Conservation (phyloP, 495 filamentous ascomycete species). For the Penicillium cosmopolitanum region DNA sequence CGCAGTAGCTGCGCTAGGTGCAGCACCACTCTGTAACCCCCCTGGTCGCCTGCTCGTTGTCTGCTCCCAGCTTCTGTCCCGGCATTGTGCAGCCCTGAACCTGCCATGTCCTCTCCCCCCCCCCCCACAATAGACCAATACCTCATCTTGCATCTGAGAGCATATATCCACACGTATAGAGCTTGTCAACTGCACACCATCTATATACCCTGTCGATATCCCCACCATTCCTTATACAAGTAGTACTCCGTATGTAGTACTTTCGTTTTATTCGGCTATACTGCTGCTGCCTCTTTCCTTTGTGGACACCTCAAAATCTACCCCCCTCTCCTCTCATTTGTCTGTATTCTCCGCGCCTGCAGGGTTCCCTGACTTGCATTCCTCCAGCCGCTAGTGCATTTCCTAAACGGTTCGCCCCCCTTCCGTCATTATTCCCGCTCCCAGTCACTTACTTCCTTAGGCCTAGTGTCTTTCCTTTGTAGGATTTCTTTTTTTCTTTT, state of each 20-base stretch:
- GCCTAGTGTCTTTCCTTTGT: constrained; percentile 21
- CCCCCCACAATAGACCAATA: constrained; percentile 1
- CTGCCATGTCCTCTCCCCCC: background rate
- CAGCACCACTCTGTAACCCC: constrained; percentile 1
- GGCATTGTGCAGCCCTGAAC: constrained; percentile 20
- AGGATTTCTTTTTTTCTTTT: constrained; percentile 13
- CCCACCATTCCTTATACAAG: background rate
- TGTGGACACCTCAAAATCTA: background rate
- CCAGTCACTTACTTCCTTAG: constrained; percentile 14
- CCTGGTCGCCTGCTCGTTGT: background rate
- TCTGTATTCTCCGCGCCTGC: constrained; percentile 14
- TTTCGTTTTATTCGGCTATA: background rate
- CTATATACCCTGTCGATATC: background rate
- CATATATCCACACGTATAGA: background rate
- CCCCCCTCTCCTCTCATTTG: constrained; percentile 2
- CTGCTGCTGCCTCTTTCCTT: background rate
- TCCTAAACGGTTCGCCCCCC: constrained; percentile 28
- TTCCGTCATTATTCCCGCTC: constrained; percentile 40
- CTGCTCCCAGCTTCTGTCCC: constrained; percentile 12
- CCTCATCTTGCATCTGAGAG: background rate
- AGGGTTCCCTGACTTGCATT: constrained; percentile 32
- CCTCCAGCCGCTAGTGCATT: constrained; percentile 27
- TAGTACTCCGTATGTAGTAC: background rate
- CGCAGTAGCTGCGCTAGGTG: too few relatives aligned
- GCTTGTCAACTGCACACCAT: constrained; percentile 18